Evolutionary conservation across 176 grass and related monocot genomes (phyloP), one percentile per base, ranked within the genome.

Genomic region (Eragrostis nindensis): DNA sequence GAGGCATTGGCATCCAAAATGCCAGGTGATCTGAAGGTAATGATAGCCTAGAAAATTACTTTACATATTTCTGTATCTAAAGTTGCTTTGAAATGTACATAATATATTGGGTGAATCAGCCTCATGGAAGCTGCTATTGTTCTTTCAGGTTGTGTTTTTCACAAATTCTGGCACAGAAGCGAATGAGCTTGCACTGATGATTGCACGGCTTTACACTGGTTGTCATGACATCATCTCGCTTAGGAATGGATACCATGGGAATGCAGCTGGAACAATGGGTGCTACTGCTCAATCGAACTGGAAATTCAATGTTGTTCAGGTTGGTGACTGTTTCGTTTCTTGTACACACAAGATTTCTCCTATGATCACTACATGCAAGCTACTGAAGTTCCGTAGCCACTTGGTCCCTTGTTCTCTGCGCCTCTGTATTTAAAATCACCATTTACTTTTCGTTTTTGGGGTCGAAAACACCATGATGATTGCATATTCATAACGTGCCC

Each of bases 171-270:
- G 92, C 16, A 98, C 92, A 3, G 95, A 98, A 45, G 92, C 95
- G 7, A 98, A 98, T 71, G 95, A 98, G 43, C 88, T 98, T 7
- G 95, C 95, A 12, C 70, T 98, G 72, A 91, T 98, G 95, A 95
- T 98, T 19, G 80, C 95, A 2, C 85, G 95, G n/a, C 88, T 98
- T 78, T 94, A 95, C 73, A 98, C 95, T 73, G 92, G 90, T 72
- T 86, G 25, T 47, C 88, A 95, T 83, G 95, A 98, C 81, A 93
- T 98, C 64, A 94, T 98, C 59, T 98, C 95, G 0, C 68, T 98
- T 53, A 94, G 95, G 82, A 98, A 98, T 89, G 95, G 80, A 50
- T 98, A 98, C 82, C 95, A 98, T 36, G 92, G 95, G n/a, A 98
- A 98, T 91, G 92, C 95, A n/a, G 92, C 92, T 69, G 92, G 77